Percentiles rank a stretch among this genome's conserved stretches.
These are phyloP conservation scores for Thinopyrum elongatum DNA, from an alignment of 176 grass and related monocot species.

Conservation along the genomic window DNA sequence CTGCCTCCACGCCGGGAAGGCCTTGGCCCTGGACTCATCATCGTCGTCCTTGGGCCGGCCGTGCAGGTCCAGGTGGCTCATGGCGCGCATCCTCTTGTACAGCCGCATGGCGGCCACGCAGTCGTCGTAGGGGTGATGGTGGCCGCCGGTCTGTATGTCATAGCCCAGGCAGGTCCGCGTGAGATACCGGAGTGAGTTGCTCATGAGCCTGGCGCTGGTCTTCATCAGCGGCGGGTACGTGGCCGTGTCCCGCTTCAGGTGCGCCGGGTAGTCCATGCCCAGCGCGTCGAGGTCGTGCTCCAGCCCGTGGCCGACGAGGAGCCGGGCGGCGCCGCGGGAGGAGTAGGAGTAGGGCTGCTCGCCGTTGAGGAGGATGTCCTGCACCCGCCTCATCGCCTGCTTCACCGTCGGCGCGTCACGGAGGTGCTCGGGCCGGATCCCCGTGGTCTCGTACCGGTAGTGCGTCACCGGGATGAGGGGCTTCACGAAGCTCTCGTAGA, in stretches of 20 bases:
- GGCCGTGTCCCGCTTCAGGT: constrained; percentile 67
- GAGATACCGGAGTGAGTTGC: constrained; percentile 75
- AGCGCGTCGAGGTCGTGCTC: constrained; percentile 70
- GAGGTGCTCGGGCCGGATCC: constrained; percentile 67
- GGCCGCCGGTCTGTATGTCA: constrained; percentile 22
- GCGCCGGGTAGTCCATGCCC: constrained; percentile 54
- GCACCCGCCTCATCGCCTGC: constrained; percentile 39
- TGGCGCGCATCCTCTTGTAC: constrained; percentile 51
- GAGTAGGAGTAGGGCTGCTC: constrained; percentile 45
- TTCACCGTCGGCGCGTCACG: constrained; percentile 44
- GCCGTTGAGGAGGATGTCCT: constrained; percentile 53
- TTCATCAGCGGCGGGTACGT: constrained; percentile 80
- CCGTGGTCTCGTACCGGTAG: constrained; percentile 72
- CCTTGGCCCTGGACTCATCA: neutral
- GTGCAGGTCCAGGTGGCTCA: constrained; percentile 10
- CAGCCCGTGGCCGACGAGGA: constrained; percentile 67
- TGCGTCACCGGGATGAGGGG: constrained; percentile 64
- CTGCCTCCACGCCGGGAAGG: constrained; percentile 49
- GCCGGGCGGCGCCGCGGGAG: constrained; percentile 6
- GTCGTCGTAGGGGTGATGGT: constrained; percentile 60
- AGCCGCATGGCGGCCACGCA: constrained; percentile 59
- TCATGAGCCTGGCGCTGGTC: constrained; percentile 67
- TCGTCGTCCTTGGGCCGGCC: neutral
- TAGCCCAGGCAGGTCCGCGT: constrained; percentile 64
- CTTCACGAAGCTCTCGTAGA: constrained; percentile 59